These are phyloP conservation scores for Boletus tomentosulus DNA, from an alignment of 768 basidiomycete genomes.

Conservation along the genomic window DNA sequence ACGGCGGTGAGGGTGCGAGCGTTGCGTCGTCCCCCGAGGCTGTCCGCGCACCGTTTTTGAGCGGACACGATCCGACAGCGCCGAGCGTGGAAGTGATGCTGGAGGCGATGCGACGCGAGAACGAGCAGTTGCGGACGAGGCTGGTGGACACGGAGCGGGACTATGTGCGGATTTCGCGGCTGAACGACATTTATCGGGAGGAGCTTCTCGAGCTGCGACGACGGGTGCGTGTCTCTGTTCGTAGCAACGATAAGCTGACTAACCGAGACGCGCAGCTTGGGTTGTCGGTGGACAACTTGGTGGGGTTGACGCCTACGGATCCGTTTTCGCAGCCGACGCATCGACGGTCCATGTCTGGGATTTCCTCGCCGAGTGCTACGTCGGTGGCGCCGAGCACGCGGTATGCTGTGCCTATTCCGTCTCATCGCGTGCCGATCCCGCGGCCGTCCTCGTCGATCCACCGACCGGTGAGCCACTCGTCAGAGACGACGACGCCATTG, in stretches of 20 bases:
- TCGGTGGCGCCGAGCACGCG: constrained; percentile 24
- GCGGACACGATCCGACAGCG: constrained; percentile 28
- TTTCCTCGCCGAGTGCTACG: constrained; percentile 29
- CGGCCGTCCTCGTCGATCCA: constrained; percentile 63
- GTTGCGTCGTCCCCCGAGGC: neutral
- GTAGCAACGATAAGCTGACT: neutral
- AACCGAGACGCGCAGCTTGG: constrained; percentile 46
- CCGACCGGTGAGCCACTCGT: constrained; percentile 45
- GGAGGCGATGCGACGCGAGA: constrained; percentile 74
- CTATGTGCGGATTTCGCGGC: constrained; percentile 64
- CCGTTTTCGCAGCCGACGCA: constrained; percentile 72
- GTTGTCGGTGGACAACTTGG: constrained; percentile 73
- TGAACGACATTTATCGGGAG: constrained; percentile 83
- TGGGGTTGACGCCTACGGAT: constrained; percentile 63
- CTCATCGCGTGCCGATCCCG: constrained; percentile 69
- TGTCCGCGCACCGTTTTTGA: constrained; percentile 4
- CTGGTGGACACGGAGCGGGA: constrained; percentile 75
- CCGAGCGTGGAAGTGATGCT: constrained; percentile 58
- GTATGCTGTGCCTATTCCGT: constrained; percentile 68
- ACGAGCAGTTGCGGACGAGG: constrained; percentile 64
- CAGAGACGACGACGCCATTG: constrained; percentile 55
- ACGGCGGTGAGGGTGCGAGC: constrained; percentile 8
- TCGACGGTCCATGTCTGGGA: constrained; percentile 43
- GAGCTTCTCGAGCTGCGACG: constrained; percentile 76
- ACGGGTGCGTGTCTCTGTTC: constrained; percentile 47